These are phyloP conservation scores for Trypethelium eluteriae DNA, from an alignment of 495 filamentous ascomycete genomes.

Conservation along the genomic window DNA sequence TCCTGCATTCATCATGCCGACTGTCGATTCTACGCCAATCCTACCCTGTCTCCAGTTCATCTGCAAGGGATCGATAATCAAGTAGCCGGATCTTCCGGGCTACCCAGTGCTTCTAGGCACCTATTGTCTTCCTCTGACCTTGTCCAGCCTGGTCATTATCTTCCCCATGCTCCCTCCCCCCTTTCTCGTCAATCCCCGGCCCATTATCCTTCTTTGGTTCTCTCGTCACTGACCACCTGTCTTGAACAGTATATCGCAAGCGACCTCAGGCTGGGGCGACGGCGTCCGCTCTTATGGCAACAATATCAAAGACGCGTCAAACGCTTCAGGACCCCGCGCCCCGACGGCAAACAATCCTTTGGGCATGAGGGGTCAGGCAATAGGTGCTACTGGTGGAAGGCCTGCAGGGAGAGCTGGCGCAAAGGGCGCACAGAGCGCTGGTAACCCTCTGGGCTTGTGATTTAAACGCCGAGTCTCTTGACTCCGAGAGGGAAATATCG, in stretches of 20 bases:
- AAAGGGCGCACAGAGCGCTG: slow-evolving; percentile 16
- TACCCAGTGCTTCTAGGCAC: background rate
- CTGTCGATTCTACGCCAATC: background rate
- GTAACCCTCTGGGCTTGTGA: slow-evolving; percentile 32
- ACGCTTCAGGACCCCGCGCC: slow-evolving; percentile 33
- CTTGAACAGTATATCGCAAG: slow-evolving; percentile 30
- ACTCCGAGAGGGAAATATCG: background rate
- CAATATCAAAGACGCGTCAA: slow-evolving; percentile 41
- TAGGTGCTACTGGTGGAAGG: slow-evolving; percentile 16
- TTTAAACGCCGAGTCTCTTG: background rate
- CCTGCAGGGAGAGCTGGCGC: slow-evolving; percentile 19
- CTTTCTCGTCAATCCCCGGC: slow-evolving; percentile 5
- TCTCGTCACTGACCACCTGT: background rate
- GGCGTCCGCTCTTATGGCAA: slow-evolving; percentile 43
- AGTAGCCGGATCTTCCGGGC: background rate
- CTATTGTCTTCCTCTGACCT: background rate
- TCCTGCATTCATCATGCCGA: background rate
- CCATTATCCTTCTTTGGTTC: background rate
- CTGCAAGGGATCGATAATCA: background rate
- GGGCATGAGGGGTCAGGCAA: slow-evolving; percentile 30
- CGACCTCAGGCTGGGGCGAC: slow-evolving; percentile 37
- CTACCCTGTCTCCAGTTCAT: background rate
- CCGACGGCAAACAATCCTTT: slow-evolving; percentile 40
- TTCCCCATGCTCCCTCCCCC: background rate
- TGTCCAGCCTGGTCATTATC: background rate